Base-by-base conservation (phyloP, 441 rosid genomes). In the Viola pubescens region DNA sequence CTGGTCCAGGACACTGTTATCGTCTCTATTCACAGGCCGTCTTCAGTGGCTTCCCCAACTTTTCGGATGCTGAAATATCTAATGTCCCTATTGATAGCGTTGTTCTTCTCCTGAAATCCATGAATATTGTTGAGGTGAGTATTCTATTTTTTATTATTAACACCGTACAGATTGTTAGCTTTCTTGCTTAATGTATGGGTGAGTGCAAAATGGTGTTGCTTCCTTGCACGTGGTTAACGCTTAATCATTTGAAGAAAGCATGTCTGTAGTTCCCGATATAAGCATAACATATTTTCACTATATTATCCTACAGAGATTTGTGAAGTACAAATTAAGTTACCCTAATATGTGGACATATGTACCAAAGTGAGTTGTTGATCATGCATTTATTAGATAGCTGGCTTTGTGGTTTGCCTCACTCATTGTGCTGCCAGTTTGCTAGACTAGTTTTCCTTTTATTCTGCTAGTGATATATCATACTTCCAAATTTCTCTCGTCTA, bases 1-100 rank as follows among this genome's bases (percentile, higher is more conserved):
- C 96, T 43, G 96, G 85, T 54, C 97, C 97, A 69, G 97, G 94
- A 52, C 96, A 92, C 75, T 92, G 94, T 67, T 92, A 92, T 64
- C 85, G 92, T 65, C 86, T 92, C 52, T 92, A 89, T 67, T 85
- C 98, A 26, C 77, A 95, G 70, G 85, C 94, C 4, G 90, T 79
- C 61, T 89, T 84, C 68, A 69, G 65, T 64, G 86, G 87, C 73
- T 67, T 89, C 65, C 85, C 79, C 37, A 87, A 86, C 56, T 92
- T 87, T 71, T 84, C 94, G 16, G 69, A 77, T 59, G 81, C 97
- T 65, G 97, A 92, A 79, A 86, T 92, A 68, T 77, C 72, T 44
- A 87, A 86, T 81, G 80, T 87, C 56, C 94, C 92, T 49, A 88
- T 84, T 51, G 97, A 85, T 12, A 88, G 91, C 52, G 82, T 89